Evolutionary conservation across 1,139 yeast genomes (phyloP).

Genomic region (Blastobotrys proliferans): DNA sequence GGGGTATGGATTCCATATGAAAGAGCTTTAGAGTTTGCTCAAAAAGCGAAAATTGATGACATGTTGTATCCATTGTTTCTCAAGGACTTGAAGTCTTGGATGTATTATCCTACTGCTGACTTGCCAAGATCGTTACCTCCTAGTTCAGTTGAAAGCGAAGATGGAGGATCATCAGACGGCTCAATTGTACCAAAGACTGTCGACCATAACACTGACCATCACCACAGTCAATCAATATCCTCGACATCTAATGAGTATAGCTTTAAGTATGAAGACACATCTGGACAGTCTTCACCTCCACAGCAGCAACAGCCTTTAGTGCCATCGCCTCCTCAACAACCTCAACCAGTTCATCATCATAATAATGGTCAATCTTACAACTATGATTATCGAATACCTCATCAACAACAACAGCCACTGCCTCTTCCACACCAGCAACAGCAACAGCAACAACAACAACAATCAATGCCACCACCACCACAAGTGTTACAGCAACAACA

Average conservation of each 20-base stretch:
- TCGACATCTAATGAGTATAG: not conserved
- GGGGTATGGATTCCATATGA: constrained; percentile 98
- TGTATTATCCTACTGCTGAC: constrained; percentile 22
- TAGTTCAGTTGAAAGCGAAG: not conserved
- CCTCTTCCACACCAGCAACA: not conserved
- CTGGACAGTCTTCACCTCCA: not conserved
- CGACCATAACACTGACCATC: not conserved
- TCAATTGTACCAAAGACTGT: not conserved
- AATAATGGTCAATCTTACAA: too few species aligned
- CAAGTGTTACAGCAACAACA: not conserved
- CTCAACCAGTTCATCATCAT: not conserved
- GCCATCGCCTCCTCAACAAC: not conserved
- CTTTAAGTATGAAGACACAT: not conserved
- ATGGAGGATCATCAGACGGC: not conserved
- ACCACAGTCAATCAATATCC: not conserved
- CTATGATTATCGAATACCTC: too few species aligned
- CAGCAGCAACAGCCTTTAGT: constrained; percentile 1
- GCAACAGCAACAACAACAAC: too few species aligned
- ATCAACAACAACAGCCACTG: constrained; percentile 8
- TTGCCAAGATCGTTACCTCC: constrained; percentile 10
- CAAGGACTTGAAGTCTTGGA: constrained; percentile 58
- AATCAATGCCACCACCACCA: too few species aligned
- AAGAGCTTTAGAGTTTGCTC: constrained; percentile 82
- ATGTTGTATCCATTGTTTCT: constrained; percentile 80
- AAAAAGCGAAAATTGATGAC: constrained; percentile 78